Percentiles rank a stretch among this genome's conserved stretches.
These are phyloP conservation scores for Cocos nucifera DNA, from an alignment of 176 grass and related monocot species.

Conservation along the genomic window DNA sequence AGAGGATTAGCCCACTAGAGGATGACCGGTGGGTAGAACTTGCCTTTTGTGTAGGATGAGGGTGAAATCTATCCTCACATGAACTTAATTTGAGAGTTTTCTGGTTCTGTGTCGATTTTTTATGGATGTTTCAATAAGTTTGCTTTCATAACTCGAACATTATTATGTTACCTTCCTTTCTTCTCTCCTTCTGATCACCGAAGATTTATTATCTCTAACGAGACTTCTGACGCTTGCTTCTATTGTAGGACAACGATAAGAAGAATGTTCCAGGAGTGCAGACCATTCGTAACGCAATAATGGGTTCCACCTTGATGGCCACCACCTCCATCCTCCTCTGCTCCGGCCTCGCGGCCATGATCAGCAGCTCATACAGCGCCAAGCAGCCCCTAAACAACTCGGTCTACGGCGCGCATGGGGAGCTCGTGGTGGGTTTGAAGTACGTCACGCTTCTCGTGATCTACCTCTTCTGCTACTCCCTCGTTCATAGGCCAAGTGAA, in stretches of 20 bases:
- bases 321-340: slow-evolving; percentile 86
- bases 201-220: too few species aligned
- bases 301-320: slow-evolving; percentile 89
- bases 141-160: too few species aligned
- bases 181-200: background rate
- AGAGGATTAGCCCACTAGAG: too few species aligned
- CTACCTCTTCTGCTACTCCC: slow-evolving; percentile 84
- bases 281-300: slow-evolving; percentile 77
- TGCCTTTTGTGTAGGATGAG: too few species aligned
- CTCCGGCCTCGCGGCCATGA: slow-evolving; percentile 81
- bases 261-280: slow-evolving; percentile 85
- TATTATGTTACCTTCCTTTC: background rate
- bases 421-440: slow-evolving; percentile 94
- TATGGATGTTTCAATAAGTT: too few species aligned
- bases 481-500: slow-evolving; percentile 80
- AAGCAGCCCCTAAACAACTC: slow-evolving; percentile 77
- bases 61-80: too few species aligned
- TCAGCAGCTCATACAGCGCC: slow-evolving; percentile 87
- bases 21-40: too few species aligned
- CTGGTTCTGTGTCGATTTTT: too few species aligned
- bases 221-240: too few species aligned
- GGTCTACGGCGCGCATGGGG: slow-evolving; percentile 79
- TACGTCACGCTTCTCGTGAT: slow-evolving; percentile 70
- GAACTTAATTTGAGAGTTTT: too few species aligned
- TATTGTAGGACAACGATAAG: slow-evolving; percentile 62